Conservation (phyloP, 495 filamentous ascomycete genomes). For the Podospora comata region DNA sequence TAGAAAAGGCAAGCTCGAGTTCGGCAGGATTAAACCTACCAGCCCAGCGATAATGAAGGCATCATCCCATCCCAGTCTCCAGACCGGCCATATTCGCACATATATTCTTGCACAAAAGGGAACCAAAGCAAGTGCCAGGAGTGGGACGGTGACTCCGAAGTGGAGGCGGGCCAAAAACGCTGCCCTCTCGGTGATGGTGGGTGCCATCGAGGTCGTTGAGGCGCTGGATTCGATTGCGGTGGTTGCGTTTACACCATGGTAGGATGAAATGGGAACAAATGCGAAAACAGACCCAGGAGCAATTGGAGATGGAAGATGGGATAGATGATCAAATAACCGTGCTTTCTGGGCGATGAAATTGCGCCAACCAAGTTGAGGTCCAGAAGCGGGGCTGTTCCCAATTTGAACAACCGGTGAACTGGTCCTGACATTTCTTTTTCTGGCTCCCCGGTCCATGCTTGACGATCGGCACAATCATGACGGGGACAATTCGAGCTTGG, state of each 20-base stretch:
- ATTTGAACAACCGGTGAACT: neutral
- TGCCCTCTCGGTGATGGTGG: constrained; percentile 16
- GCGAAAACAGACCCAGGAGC: neutral
- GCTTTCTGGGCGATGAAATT: neutral
- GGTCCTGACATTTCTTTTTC: neutral
- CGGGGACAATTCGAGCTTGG: neutral
- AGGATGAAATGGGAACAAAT: neutral
- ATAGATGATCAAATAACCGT: neutral
- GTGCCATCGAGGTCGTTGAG: neutral
- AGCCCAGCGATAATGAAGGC: constrained; percentile 20
- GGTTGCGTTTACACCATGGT: neutral
- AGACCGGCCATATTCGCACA: constrained; percentile 21
- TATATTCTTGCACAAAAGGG: constrained; percentile 20
- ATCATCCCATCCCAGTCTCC: constrained; percentile 24
- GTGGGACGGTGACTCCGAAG: constrained; percentile 19
- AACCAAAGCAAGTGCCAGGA: constrained; percentile 19
- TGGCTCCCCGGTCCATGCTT: neutral
- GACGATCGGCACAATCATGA: neutral
- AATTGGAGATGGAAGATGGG: neutral
- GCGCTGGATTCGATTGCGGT: neutral
- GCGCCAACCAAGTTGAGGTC: neutral
- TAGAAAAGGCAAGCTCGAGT: neutral
- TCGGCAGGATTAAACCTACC: constrained; percentile 3
- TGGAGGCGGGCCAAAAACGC: constrained; percentile 20
- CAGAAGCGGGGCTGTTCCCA: neutral